Conservation (phyloP, 192 early-diverging fungal species). For the Funneliformis geosporum region DNA sequence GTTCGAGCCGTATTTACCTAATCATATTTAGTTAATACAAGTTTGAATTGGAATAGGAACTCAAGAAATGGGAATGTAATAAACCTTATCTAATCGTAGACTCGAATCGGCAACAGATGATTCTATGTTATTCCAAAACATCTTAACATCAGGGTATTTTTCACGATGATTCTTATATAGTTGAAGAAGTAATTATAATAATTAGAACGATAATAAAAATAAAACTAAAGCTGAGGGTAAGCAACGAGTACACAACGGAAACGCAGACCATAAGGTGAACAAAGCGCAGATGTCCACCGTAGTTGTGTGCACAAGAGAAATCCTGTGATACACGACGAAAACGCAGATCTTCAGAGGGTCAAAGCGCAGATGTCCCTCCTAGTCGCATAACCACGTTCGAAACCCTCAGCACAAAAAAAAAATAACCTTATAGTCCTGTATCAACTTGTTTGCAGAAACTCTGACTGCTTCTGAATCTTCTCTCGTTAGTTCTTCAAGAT, state of each 20-base stretch:
- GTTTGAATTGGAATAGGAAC: conserved; percentile 13
- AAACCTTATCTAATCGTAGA: background rate
- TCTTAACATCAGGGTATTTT: conserved; percentile 2
- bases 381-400: conserved; percentile 10
- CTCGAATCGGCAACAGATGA: background rate
- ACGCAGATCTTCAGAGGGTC: background rate
- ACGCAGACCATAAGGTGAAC: conserved; percentile 18
- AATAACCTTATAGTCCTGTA: background rate
- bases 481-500: conserved; percentile 2
- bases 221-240: background rate
- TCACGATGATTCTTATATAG: conserved; percentile 1
- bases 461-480: conserved; percentile 3
- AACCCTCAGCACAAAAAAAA: conserved; percentile 6
- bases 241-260: conserved; percentile 7
- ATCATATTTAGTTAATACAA: conserved; percentile 15
- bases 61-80: background rate
- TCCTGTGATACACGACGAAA: conserved; percentile 14
- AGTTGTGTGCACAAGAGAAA: conserved; percentile 9
- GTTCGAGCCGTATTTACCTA: conserved; percentile 17
- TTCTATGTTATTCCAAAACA: conserved; percentile 10
- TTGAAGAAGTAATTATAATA: background rate
- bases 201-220: background rate
- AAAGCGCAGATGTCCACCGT: conserved; percentile 1
- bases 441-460: background rate
- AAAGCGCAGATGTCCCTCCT: background rate